These are phyloP conservation scores for Colletotrichum nymphaeae DNA, from an alignment of 2,329 filamentous ascomycete genomes.

Conservation along the genomic window DNA sequence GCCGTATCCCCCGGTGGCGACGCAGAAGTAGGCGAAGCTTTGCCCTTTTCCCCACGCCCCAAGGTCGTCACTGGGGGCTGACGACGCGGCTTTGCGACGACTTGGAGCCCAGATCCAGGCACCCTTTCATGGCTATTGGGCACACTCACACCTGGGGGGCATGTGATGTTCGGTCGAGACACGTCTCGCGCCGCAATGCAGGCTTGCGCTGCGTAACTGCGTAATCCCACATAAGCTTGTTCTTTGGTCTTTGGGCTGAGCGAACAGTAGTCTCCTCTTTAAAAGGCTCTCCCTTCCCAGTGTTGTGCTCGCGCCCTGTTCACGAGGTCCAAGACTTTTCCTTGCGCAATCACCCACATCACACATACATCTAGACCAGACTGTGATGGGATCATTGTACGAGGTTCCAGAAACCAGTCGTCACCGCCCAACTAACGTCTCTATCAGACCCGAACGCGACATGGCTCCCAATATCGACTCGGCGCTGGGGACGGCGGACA, in stretches of 20 bases:
- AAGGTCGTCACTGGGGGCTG: slow-evolving; percentile 19
- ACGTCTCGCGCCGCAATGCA: not conserved
- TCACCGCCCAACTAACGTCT: slow-evolving; percentile 31
- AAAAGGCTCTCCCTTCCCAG: slow-evolving; percentile 15
- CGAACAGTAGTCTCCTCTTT: not conserved
- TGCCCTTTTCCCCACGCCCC: slow-evolving; percentile 18
- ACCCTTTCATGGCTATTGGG: slow-evolving; percentile 21
- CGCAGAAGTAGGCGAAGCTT: slow-evolving; percentile 22
- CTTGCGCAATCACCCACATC: not conserved
- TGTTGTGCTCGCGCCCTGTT: not conserved
- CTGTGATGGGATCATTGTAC: slow-evolving; percentile 35
- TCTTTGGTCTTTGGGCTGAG: slow-evolving; percentile 1
- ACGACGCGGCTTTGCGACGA: slow-evolving; percentile 36
- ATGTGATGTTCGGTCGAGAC: slow-evolving; percentile 32
- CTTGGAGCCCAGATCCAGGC: slow-evolving; percentile 32
- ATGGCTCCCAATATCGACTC: slow-evolving; percentile 58
- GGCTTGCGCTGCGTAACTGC: slow-evolving; percentile 15
- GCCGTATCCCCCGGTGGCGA: slow-evolving; percentile 17
- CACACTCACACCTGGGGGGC: not conserved
- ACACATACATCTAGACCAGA: not conserved
- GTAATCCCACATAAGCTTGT: slow-evolving; percentile 33
- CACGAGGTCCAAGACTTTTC: not conserved
- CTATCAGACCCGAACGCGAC: slow-evolving; percentile 29
- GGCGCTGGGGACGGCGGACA: slow-evolving; percentile 60
- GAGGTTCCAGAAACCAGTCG: slow-evolving; percentile 25